phyloP scores from a whole-genome alignment of 345 rosid species.

The Turritis glabra region DNA sequence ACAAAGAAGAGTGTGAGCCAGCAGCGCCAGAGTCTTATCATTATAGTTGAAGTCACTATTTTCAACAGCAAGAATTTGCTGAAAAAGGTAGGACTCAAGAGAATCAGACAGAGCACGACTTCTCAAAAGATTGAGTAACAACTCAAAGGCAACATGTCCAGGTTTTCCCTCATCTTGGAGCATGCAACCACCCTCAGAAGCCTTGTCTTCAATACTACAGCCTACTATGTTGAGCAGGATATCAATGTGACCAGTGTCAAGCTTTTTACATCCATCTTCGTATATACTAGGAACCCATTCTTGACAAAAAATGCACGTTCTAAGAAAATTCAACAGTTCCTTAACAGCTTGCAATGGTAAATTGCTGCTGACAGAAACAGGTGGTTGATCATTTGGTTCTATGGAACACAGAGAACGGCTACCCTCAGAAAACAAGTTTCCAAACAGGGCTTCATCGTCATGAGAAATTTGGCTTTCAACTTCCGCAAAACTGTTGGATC shows the following conservation, averaged over 20 bases:
- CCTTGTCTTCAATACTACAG: conserved; percentile 55
- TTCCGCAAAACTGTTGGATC: conserved; percentile 63
- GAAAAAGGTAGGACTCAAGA: conserved; percentile 76
- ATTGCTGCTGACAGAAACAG: conserved; percentile 59
- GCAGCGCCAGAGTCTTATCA: conserved; percentile 71
- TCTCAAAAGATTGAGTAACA: conserved; percentile 67
- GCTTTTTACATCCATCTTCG: conserved; percentile 68
- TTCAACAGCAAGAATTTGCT: conserved; percentile 70
- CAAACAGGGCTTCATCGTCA: conserved; percentile 97
- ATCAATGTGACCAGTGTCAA: conserved; percentile 66
- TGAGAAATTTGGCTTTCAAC: conserved; percentile 73
- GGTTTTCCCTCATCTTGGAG: conserved; percentile 64
- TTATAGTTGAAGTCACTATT: conserved; percentile 60
- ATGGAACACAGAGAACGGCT: conserved; percentile 67
- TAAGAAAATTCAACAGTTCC: conserved; percentile 75
- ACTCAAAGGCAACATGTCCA: conserved; percentile 66
- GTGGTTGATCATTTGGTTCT: conserved; percentile 73
- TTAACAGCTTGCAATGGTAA: conserved; percentile 77
- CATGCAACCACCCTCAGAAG: conserved; percentile 47
- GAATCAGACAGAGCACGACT: conserved; percentile 58
- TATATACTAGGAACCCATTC: conserved; percentile 71
- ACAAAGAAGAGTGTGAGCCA: conserved; percentile 69
- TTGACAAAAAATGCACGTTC: conserved; percentile 64
- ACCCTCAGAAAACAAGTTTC: conserved; percentile 90
- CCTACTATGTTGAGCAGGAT: conserved; percentile 66